Percentiles rank a stretch among this genome's conserved stretches.
These are phyloP conservation scores for Aspergillus chevalieri DNA, from an alignment of 2,329 filamentous ascomycete genomes.

Conservation along the genomic window DNA sequence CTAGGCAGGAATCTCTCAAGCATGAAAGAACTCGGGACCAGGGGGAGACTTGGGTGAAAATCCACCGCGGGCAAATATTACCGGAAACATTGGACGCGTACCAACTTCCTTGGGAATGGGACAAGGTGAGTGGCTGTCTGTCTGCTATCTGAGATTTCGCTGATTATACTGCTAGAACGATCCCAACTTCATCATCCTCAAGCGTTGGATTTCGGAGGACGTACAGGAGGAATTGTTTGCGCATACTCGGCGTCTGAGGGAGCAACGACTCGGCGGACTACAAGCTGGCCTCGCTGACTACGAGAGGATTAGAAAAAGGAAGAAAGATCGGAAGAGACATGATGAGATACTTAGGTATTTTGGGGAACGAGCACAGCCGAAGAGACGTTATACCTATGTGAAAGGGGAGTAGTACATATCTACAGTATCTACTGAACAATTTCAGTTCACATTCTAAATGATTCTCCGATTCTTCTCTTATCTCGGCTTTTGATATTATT, in stretches of 20 bases:
- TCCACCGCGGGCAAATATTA: conserved; percentile 17
- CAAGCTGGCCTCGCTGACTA: neutral
- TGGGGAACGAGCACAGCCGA: too few species aligned
- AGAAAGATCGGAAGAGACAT: neutral
- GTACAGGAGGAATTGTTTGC: conserved; percentile 64
- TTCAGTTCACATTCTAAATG: too few species aligned
- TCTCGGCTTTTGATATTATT: too few species aligned
- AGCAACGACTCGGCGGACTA: conserved; percentile 12
- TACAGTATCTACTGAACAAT: too few species aligned
- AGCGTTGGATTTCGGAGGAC: conserved; percentile 61
- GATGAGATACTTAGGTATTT: too few species aligned
- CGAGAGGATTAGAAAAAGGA: neutral
- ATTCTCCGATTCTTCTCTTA: too few species aligned
- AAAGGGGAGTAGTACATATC: too few species aligned
- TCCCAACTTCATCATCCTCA: conserved; percentile 61
- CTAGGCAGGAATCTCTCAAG: neutral
- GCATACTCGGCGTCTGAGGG: conserved; percentile 57
- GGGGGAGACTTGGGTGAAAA: neutral
- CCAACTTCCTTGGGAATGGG: conserved; percentile 34
- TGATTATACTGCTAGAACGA: conserved; percentile 34
- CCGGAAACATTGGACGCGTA: conserved; percentile 35
- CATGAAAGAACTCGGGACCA: neutral
- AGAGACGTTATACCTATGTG: too few species aligned
- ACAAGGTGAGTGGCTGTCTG: conserved; percentile 19
- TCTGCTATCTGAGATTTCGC: too few species aligned